phyloP scores from a whole-genome alignment of 1,284 basidiomycete genomes.

The Pseudozyma tsukubaensis region DNA sequence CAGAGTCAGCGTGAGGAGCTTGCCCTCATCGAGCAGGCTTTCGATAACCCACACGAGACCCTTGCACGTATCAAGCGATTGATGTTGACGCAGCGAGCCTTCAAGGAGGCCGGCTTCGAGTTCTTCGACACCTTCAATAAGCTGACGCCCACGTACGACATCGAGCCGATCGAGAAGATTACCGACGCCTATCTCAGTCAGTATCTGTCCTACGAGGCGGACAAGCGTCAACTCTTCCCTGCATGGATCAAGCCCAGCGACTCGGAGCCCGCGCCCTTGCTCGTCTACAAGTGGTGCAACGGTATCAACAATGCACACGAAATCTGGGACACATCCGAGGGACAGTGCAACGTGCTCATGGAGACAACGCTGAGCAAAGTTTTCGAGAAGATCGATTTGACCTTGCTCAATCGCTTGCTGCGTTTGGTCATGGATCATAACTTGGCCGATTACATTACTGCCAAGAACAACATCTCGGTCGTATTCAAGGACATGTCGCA shows the following conservation, averaged over 20 bases:
- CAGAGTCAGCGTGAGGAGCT: constrained; percentile 68
- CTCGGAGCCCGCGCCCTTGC: constrained; percentile 66
- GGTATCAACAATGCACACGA: constrained; percentile 68
- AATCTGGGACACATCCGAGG: constrained; percentile 67
- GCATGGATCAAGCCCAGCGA: constrained; percentile 69
- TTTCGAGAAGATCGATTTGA: constrained; percentile 68
- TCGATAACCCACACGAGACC: constrained; percentile 69
- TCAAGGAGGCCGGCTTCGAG: constrained; percentile 68
- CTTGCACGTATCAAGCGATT: constrained; percentile 68
- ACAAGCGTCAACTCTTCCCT: constrained; percentile 69
- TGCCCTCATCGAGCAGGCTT: constrained; percentile 68
- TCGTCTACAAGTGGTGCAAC: constrained; percentile 69
- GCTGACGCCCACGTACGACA: constrained; percentile 67
- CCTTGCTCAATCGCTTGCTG: constrained; percentile 66
- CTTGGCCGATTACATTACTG: constrained; percentile 68
- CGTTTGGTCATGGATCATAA: constrained; percentile 69
- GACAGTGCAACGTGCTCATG: constrained; percentile 68
- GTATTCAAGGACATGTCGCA: constrained; percentile 69
- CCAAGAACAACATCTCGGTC: constrained; percentile 69
- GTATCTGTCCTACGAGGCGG: constrained; percentile 68
- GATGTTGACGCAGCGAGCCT: constrained; percentile 68
- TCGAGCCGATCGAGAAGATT: constrained; percentile 69
- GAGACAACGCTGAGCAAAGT: constrained; percentile 67
- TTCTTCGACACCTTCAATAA: constrained; percentile 68
- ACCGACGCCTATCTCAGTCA: constrained; percentile 68